Evolutionary conservation across 1,284 basidiomycete species (phyloP).

Genomic region (Boletus nobilissimus): DNA sequence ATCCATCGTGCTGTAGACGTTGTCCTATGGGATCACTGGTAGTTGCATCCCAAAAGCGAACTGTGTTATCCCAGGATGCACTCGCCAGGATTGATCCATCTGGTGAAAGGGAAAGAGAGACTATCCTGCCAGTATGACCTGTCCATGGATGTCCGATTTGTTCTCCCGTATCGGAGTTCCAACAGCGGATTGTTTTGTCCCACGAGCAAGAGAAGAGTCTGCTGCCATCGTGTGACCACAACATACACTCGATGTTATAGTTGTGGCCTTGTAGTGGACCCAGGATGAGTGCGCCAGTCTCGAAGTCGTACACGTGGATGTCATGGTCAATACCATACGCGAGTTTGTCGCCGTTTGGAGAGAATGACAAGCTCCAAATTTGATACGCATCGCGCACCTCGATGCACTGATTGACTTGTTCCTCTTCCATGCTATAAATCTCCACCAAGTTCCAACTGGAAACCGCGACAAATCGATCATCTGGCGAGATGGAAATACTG

Average conservation of each 20-base stretch:
- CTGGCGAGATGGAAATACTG: neutral
- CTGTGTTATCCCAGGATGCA: too few relatives aligned
- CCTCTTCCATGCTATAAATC: neutral
- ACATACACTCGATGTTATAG: rapidly evolving
- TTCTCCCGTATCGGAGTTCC: neutral
- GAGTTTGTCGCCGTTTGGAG: neutral
- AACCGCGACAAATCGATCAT: neutral
- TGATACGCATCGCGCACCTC: too few relatives aligned
- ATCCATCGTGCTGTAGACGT: too few relatives aligned
- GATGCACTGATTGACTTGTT: neutral
- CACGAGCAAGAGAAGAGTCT: too few relatives aligned
- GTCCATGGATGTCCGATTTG: neutral
- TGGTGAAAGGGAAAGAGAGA: neutral
- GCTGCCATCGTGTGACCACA: neutral
- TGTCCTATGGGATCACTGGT: too few relatives aligned
- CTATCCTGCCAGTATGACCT: neutral
- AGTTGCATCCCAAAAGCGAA: too few relatives aligned
- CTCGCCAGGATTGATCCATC: too few relatives aligned
- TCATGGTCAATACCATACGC: neutral
- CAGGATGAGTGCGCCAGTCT: too few relatives aligned
- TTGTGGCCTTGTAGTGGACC: too few relatives aligned
- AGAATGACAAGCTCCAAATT: neutral
- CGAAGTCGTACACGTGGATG: neutral
- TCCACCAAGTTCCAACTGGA: rapidly evolving
- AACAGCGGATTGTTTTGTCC: neutral